Percentiles rank a stretch among this genome's conserved stretches.
Evolutionary conservation across 106 monocot species (phyloP).

Genomic region (Triglochin maritima): DNA sequence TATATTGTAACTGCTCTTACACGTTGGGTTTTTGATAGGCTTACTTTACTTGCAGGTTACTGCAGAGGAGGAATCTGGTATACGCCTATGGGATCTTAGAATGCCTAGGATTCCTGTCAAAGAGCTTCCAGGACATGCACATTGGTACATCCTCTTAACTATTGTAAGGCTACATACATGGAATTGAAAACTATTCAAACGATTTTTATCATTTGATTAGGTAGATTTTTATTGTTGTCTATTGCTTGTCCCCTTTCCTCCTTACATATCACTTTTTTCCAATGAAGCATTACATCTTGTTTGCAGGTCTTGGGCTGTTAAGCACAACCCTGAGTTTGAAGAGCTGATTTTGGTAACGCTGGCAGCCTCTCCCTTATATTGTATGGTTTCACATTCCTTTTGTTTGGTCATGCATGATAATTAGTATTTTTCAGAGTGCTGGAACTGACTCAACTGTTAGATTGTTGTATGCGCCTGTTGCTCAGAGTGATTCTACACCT

Average conservation of each 20-base stretch:
- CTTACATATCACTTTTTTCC: no score
- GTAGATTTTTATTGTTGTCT: not conserved
- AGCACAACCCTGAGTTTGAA: constrained; percentile 75
- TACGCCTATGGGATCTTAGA: constrained; percentile 94
- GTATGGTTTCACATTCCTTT: not conserved
- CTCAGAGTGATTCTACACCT: constrained; percentile 24
- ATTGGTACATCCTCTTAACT: constrained; percentile 69
- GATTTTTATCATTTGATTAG: not conserved
- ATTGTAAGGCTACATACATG: constrained; percentile 13
- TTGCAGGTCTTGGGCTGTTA: constrained; percentile 85
- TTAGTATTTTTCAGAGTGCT: constrained; percentile 56
- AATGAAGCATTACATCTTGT: not conserved
- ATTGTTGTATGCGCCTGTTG: constrained; percentile 44
- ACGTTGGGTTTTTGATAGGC: not conserved
- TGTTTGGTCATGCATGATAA: constrained; percentile 13
- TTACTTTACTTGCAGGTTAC: constrained; percentile 37
- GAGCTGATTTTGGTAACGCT: constrained; percentile 72
- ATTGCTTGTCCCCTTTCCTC: not conserved
- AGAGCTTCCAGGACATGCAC: constrained; percentile 78
- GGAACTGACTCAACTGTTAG: constrained; percentile 97
- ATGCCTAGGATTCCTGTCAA: constrained; percentile 58
- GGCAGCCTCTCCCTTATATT: constrained; percentile 11
- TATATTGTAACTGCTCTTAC: not conserved
- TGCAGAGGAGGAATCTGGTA: constrained; percentile 90
- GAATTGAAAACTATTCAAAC: not conserved